Evolutionary conservation across 768 basidiomycete genomes (phyloP).

Genomic region (Pisolithus marmoratus): DNA sequence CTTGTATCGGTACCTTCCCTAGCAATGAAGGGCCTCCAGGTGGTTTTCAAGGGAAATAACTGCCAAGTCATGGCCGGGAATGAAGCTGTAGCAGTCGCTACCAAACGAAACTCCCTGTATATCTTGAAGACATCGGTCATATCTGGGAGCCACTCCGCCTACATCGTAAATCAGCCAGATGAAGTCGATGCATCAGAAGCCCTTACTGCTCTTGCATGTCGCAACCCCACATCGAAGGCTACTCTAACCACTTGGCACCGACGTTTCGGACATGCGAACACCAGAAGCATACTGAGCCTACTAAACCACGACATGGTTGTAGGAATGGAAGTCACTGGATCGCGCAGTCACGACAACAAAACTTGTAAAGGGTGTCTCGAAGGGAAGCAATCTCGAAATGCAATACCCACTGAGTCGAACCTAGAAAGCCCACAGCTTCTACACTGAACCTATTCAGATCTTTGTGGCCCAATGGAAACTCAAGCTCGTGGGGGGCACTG

Average conservation of each 20-base stretch:
- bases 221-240: too few species aligned
- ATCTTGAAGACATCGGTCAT: not conserved
- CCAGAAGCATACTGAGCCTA: not conserved
- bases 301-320: not conserved
- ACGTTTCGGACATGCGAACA: too few species aligned
- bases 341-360: not conserved
- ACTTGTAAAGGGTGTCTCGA: not conserved
- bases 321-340: not conserved
- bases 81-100: too few species aligned
- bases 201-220: too few species aligned
- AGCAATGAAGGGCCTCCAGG: not conserved
- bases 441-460: too few species aligned
- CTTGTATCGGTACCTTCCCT: conserved; percentile 13
- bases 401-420: not conserved
- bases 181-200: too few species aligned
- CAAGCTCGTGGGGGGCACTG: too few species aligned
- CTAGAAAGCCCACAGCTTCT: not conserved
- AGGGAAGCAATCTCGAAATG: not conserved
- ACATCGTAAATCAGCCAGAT: not conserved
- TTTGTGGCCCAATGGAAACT: not conserved
- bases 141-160: not conserved
- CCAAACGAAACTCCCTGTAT: too few species aligned
- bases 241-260: too few species aligned
- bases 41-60: not conserved
- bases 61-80: too few species aligned